A percentile compares a stretch with the other conserved stretches of the same genome.
phyloP scores from a whole-genome alignment of 495 filamentous ascomycete genomes.

The Penicillium ochrochloron region DNA sequence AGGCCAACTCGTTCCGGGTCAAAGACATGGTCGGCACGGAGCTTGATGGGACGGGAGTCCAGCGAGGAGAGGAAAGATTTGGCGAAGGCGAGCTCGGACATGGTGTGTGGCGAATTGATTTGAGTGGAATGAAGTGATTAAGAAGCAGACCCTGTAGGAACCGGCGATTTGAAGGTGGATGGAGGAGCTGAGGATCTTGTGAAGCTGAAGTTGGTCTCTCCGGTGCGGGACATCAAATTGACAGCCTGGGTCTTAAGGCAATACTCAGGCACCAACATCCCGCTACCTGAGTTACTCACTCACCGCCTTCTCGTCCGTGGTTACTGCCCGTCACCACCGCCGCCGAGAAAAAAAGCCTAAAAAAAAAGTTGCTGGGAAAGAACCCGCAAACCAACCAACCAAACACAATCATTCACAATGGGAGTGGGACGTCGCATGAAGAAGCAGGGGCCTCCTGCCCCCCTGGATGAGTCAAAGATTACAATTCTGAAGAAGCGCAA shows the following conservation, averaged over 20 bases:
- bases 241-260: conserved; percentile 18
- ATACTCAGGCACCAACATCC: not conserved
- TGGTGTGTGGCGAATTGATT: conserved; percentile 38
- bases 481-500: conserved; percentile 78
- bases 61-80: conserved; percentile 80
- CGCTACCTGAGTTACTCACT: not conserved
- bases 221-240: conserved; percentile 2
- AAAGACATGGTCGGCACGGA: conserved; percentile 82
- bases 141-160: not conserved
- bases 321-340: conserved; percentile 44
- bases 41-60: conserved; percentile 74
- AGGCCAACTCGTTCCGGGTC: conserved; percentile 75
- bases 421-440: conserved; percentile 89
- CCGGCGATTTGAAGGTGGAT: not conserved
- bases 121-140: not conserved
- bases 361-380: conserved; percentile 33
- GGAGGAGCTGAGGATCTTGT: conserved; percentile 2
- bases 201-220: not conserved
- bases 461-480: conserved; percentile 79
- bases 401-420: conserved; percentile 61
- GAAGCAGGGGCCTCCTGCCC: conserved; percentile 87
- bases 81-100: conserved; percentile 86
- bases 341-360: conserved; percentile 39
- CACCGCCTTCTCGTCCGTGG: conserved; percentile 38
- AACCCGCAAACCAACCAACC: conserved; percentile 20